These are phyloP conservation scores for Mycena vitilis DNA, from an alignment of 768 basidiomycete genomes.

Conservation along the genomic window DNA sequence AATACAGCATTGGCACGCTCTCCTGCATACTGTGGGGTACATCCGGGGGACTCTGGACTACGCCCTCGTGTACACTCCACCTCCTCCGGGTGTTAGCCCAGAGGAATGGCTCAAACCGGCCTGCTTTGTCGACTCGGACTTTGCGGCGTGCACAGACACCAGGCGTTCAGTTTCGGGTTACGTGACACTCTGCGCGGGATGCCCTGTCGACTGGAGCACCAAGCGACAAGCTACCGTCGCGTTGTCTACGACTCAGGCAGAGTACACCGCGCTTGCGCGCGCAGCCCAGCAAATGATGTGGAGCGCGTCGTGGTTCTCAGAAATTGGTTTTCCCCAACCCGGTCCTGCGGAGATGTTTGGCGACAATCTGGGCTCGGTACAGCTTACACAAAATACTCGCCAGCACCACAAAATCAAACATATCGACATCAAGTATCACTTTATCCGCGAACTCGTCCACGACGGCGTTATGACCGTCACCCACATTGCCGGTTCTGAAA, in stretches of 20 bases:
- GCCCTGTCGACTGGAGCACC: slow-evolving; percentile 3
- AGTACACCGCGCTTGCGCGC: slow-evolving; percentile 4
- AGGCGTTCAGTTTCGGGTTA: slow-evolving; percentile 2
- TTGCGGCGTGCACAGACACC: slow-evolving; percentile 1
- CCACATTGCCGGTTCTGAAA: not conserved
- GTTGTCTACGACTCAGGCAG: not conserved
- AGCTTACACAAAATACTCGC: not conserved
- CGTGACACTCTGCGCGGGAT: not conserved
- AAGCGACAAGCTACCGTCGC: slow-evolving; percentile 4
- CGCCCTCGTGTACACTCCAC: not conserved
- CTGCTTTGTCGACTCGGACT: slow-evolving; percentile 8
- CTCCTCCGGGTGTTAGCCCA: not conserved
- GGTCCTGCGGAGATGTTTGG: not conserved
- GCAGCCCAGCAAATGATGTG: slow-evolving; percentile 11
- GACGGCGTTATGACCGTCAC: not conserved
- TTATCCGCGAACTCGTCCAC: not conserved
- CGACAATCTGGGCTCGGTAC: slow-evolving; percentile 1
- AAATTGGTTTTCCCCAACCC: not conserved
- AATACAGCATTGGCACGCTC: slow-evolving; percentile 2
- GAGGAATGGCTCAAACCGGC: not conserved
- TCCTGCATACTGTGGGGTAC: not conserved
- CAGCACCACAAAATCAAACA: slow-evolving; percentile 13
- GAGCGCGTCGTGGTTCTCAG: slow-evolving; percentile 2
- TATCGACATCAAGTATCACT: slow-evolving; percentile 2
- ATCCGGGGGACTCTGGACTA: not conserved